Evolutionary conservation across 768 basidiomycete genomes (phyloP).

Genomic region (Lactifluus hygrophoroides): DNA sequence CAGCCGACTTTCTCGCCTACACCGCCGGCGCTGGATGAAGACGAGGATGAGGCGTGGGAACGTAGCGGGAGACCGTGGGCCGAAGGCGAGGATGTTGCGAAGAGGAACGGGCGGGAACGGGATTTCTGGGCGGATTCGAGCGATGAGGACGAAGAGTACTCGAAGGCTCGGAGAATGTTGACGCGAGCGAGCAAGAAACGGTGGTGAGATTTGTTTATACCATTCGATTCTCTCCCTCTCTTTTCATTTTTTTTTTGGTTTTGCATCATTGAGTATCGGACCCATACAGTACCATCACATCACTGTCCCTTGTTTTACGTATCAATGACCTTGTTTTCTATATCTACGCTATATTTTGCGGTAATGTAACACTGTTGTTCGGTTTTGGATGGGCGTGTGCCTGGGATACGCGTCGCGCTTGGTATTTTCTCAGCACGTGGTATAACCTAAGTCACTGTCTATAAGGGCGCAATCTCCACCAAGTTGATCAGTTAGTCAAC

Average conservation of each 20-base stretch:
- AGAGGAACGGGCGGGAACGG: conserved; percentile 12
- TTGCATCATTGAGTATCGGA: not conserved
- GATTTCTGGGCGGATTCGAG: conserved; percentile 70
- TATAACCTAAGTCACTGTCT: not conserved
- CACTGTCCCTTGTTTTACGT: not conserved
- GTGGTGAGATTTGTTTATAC: conserved; percentile 20
- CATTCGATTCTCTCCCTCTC: not conserved
- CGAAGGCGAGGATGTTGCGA: conserved; percentile 16
- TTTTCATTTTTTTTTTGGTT: not conserved
- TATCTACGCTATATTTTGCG: not conserved
- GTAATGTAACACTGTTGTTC: not conserved
- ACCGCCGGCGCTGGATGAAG: conserved; percentile 54
- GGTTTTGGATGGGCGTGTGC: no score
- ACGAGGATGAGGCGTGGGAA: conserved; percentile 23
- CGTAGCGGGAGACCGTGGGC: conserved; percentile 18
- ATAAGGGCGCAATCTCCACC: conserved; percentile 5
- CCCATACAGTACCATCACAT: not conserved
- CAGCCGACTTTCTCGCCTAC: conserved; percentile 69
- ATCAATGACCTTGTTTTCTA: not conserved
- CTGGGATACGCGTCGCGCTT: not conserved
- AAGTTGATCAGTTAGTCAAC: conserved; percentile 4
- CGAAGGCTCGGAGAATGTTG: conserved; percentile 46
- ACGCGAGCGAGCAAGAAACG: conserved; percentile 36
- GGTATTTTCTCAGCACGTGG: conserved; percentile 17
- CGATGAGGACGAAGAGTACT: conserved; percentile 63